phyloP scores from a whole-genome alignment of 2,329 filamentous ascomycete genomes.

The Plectosphaerella cucumerina region DNA sequence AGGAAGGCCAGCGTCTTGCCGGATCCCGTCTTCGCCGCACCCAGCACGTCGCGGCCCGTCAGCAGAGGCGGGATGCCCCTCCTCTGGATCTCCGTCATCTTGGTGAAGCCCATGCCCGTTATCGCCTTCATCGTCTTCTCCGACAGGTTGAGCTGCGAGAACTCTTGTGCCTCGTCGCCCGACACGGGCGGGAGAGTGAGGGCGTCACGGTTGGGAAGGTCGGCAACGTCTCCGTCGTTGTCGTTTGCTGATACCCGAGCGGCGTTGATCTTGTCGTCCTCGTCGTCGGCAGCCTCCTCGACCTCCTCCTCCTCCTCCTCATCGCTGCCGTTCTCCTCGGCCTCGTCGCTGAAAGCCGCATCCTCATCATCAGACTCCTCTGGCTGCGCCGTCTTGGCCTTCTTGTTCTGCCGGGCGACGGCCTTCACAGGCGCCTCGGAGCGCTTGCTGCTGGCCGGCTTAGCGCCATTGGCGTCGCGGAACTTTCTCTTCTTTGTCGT shows the following conservation, averaged over 20 bases:
- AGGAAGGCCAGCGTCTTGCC: constrained; percentile 96
- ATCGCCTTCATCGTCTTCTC: constrained; percentile 88
- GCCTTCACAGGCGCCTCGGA: constrained; percentile 23
- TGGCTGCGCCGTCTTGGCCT: constrained; percentile 30
- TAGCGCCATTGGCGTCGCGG: constrained; percentile 24
- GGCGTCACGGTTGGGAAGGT: constrained; percentile 30
- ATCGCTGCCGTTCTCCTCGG: constrained; percentile 6
- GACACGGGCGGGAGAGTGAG: constrained; percentile 49
- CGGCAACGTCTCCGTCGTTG: constrained; percentile 25
- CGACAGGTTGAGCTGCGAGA: constrained; percentile 78
- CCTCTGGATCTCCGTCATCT: constrained; percentile 92
- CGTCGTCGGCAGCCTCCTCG: constrained; percentile 17
- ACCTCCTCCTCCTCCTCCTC: constrained; percentile 24
- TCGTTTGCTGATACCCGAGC: constrained; percentile 17
- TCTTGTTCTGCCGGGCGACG: constrained; percentile 35
- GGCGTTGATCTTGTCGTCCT: constrained; percentile 15
- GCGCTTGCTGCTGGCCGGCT: constrained; percentile 28
- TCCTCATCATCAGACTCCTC: constrained; percentile 16
- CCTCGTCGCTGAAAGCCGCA: not conserved
- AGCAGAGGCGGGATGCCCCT: constrained; percentile 83
- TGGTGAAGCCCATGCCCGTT: constrained; percentile 85
- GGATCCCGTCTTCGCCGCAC: constrained; percentile 92
- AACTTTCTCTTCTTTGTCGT: constrained; percentile 39
- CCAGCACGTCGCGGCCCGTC: constrained; percentile 86
- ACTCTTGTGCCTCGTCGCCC: constrained; percentile 62